A percentile compares a stretch with the other conserved stretches of the same genome.
phyloP scores from a whole-genome alignment of 805 yeast genomes.

The Jamesozyma lodderae region DNA sequence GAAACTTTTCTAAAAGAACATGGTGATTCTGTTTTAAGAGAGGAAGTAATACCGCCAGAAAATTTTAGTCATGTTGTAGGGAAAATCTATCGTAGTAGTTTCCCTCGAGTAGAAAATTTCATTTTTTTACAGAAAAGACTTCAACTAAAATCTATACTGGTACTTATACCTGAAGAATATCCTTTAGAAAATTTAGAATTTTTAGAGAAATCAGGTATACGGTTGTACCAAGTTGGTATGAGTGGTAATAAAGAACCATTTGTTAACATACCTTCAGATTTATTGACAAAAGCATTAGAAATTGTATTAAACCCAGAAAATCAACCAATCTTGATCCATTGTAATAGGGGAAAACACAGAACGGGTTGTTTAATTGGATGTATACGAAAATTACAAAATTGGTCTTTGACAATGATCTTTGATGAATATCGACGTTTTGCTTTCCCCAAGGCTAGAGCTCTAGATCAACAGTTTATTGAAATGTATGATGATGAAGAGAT shows the following conservation, averaged over 20 bases:
- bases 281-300: conserved; percentile 71
- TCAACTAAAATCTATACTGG: conserved; percentile 63
- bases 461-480: conserved; percentile 94
- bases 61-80: conserved; percentile 81
- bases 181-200: conserved; percentile 69
- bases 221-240: conserved; percentile 80
- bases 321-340: conserved; percentile 88
- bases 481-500: conserved; percentile 65
- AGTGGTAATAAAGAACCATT: conserved; percentile 94
- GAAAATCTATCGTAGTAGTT: conserved; percentile 75
- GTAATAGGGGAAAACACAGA: conserved; percentile 94
- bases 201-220: conserved; percentile 49
- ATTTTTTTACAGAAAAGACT: conserved; percentile 49
- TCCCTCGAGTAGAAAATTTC: conserved; percentile 82
- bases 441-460: conserved; percentile 86
- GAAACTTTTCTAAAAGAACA: conserved; percentile 3
- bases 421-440: conserved; percentile 95
- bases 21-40: background rate
- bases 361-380: conserved; percentile 97
- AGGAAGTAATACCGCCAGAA: conserved; percentile 57
- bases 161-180: conserved; percentile 85
- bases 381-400: conserved; percentile 73
- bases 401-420: conserved; percentile 90
- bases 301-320: conserved; percentile 76
- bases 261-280: conserved; percentile 59